These are phyloP conservation scores for Rheum nobile DNA, from an alignment of 148 eudicot species.

Conservation along the genomic window DNA sequence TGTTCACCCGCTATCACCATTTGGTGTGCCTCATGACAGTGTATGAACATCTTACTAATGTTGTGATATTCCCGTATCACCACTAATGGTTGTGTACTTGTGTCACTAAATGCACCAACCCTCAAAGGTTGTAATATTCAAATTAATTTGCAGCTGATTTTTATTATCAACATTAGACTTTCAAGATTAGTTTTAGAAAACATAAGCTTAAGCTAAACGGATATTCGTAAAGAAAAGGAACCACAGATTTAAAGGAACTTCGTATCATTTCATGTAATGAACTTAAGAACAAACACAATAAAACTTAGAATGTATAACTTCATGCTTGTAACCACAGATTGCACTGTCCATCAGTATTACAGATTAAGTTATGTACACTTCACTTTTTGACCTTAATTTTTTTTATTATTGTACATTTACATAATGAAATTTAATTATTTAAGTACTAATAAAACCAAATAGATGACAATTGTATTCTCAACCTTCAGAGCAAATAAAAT, in stretches of 20 bases:
- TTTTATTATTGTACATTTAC: too few relatives aligned
- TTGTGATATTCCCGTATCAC: neutral
- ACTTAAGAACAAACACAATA: neutral
- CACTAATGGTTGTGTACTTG: neutral
- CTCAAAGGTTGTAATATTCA: neutral
- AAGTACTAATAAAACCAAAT: neutral
- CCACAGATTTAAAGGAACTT: neutral
- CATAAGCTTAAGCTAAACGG: neutral
- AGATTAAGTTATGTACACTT: neutral
- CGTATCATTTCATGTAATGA: neutral
- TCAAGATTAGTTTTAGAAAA: neutral
- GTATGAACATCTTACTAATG: neutral
- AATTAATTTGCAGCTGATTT: neutral
- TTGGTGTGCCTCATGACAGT: neutral
- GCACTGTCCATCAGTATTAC: neutral
- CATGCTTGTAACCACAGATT: neutral
- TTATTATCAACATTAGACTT: neutral
- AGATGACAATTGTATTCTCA: neutral
- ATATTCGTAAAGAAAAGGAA: neutral
- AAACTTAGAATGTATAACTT: neutral
- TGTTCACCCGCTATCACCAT: neutral
- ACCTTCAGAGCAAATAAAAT: neutral
- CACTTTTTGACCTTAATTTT: neutral
- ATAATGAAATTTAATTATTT: neutral
- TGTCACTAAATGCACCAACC: neutral